Base-by-base conservation (phyloP, 1,139 yeast genomes). In the Hanseniaspora gamundiae region DNA sequence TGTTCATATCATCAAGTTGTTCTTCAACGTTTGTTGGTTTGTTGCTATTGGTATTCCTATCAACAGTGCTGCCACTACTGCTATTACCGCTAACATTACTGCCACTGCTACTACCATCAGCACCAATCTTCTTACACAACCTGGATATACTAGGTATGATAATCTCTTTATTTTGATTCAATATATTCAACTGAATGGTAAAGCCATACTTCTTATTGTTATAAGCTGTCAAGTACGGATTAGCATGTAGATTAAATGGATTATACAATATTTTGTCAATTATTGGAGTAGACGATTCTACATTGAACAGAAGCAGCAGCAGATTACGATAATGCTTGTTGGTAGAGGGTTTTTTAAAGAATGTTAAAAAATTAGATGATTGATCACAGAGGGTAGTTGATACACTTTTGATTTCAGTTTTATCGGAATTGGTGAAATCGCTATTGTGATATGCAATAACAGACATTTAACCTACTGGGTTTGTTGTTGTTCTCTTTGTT, bases 211-310 rank as follows among this genome's bases (percentile, higher is more conserved):
- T 24, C 5, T 33, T 40, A 27, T 40, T 29, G 3, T 9, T 16
- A 40, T 26, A 40, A 33, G 4, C 11, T 3, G 26, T 22, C 7
- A 26, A 8, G 2, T 28, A 16, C 2, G 46, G 46, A 16, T 43
- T 43, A 1, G 33, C 36, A 20, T 24, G 13, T 26, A 36, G 14
- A 24, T 43, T 43, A 31, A 40, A 43, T 2, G 41, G 38, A 14
- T 43, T 43, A 19, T 43, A 43, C 11, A 22, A 30, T 2, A 43
- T 14, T 22, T 40, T 43, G 1, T 35, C 39, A 16, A 43, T 31
- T n/a, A 30, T 8, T 30, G 35, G 35, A 9, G 19, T 6, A 11
- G 2, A 4, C 14, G 39, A 38, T 2, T 36, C 40, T 11, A 26
- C n/a, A 8, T 38, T 40, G 16, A 35, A 36, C 16, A 38, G n/a